phyloP scores from a whole-genome alignment of 140 eudicot species.

The Bidens hawaiensis region DNA sequence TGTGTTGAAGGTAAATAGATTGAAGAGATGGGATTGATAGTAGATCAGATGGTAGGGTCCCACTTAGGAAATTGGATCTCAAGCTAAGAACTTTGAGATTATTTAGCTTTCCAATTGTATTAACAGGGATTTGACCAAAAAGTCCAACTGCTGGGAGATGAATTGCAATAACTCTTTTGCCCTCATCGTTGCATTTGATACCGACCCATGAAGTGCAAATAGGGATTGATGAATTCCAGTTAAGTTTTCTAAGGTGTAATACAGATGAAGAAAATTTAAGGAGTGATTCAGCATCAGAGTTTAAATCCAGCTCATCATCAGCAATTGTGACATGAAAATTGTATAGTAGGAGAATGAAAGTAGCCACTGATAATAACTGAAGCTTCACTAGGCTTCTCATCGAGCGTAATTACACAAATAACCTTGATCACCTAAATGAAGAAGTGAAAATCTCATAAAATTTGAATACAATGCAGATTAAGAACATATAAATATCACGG shows the following conservation, averaged over 20 bases:
- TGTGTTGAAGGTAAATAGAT: conserved; percentile 64
- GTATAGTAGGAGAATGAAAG: conserved; percentile 27
- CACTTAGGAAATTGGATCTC: conserved; percentile 65
- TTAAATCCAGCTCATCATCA: conserved; percentile 65
- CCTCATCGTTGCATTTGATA: conserved; percentile 47
- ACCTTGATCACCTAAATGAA: conserved; percentile 40
- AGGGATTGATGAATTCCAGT: conserved; percentile 51
- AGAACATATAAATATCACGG: background rate
- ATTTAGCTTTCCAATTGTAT: conserved; percentile 59
- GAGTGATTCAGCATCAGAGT: conserved; percentile 60
- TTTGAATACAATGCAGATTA: background rate
- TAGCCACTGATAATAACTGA: conserved; percentile 27
- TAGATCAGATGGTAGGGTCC: conserved; percentile 71
- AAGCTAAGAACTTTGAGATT: conserved; percentile 66
- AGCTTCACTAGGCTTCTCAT: conserved; percentile 18
- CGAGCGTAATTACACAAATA: background rate
- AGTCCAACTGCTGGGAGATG: conserved; percentile 89
- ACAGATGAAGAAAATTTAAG: conserved; percentile 60
- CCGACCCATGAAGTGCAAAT: conserved; percentile 84
- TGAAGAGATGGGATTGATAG: conserved; percentile 75
- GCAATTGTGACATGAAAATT: conserved; percentile 26
- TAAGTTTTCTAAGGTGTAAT: conserved; percentile 64
- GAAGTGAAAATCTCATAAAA: conserved; percentile 7
- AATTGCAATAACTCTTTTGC: conserved; percentile 53
- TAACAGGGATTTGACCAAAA: conserved; percentile 55